Percentiles rank a stretch among this genome's conserved stretches.
phyloP scores from a whole-genome alignment of 75 land plant species.

The Chamaecyparis obtusa region DNA sequence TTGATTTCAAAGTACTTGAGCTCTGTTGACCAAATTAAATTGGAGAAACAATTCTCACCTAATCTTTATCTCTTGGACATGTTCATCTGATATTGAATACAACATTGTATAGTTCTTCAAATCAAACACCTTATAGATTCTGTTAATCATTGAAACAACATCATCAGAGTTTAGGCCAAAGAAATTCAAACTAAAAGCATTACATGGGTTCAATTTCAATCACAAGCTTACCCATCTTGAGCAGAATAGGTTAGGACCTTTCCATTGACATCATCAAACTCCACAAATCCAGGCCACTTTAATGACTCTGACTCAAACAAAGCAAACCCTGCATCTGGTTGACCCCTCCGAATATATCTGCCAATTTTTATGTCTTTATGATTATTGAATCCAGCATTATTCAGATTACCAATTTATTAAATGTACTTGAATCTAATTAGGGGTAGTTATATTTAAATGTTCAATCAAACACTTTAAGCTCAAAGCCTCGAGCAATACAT shows the following conservation, averaged over 20 bases:
- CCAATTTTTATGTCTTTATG: background rate
- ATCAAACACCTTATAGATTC: slow-evolving; percentile 54
- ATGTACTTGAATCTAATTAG: background rate
- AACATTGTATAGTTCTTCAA: slow-evolving; percentile 79
- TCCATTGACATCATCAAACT: slow-evolving; percentile 99
- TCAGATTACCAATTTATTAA: background rate
- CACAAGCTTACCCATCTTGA: slow-evolving; percentile 73
- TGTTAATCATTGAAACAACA: slow-evolving; percentile 10
- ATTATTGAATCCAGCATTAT: background rate
- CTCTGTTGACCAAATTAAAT: background rate
- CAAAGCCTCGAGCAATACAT: slow-evolving; percentile 13
- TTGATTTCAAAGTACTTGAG: background rate
- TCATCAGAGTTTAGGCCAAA: background rate
- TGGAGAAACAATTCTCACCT: slow-evolving; percentile 36
- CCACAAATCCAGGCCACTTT: slow-evolving; percentile 99
- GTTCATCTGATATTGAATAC: slow-evolving; percentile 88
- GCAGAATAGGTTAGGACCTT: slow-evolving; percentile 97
- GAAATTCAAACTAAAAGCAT: background rate
- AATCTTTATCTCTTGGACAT: slow-evolving; percentile 93
- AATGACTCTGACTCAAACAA: slow-evolving; percentile 93
- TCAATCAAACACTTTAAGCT: background rate
- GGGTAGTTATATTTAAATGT: background rate
- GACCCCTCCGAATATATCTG: slow-evolving; percentile 85
- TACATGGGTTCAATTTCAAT: background rate
- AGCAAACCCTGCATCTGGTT: slow-evolving; percentile 93